phyloP scores from a whole-genome alignment of 1,139 yeast genomes.

The Candida tropicalis region DNA sequence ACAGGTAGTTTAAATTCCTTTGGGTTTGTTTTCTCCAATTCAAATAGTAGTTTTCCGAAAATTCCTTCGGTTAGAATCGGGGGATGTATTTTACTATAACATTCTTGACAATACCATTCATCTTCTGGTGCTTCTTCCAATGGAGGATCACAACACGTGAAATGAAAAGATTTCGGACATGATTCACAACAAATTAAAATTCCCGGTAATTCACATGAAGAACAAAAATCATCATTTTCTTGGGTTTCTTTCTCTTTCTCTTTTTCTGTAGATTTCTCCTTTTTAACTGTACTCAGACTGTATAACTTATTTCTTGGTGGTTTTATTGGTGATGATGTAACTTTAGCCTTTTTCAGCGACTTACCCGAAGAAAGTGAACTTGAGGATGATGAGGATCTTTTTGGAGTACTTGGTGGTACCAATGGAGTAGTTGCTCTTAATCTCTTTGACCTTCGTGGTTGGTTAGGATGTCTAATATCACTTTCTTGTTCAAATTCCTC shows the following conservation, averaged over 20 bases:
- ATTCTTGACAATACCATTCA: constrained; percentile 86
- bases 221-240: constrained; percentile 85
- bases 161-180: constrained; percentile 91
- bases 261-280: constrained; percentile 7
- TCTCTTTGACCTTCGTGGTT: constrained; percentile 14
- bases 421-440: constrained; percentile 14
- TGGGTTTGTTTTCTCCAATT: constrained; percentile 65
- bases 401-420: constrained; percentile 17
- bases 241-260: constrained; percentile 29
- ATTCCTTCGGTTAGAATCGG: constrained; percentile 38
- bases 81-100: constrained; percentile 45
- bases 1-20: constrained; percentile 72
- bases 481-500: constrained; percentile 27
- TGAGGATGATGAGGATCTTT: constrained; percentile 2
- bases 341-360: constrained; percentile 38
- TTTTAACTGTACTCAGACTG: constrained; percentile 20
- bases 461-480: constrained; percentile 27
- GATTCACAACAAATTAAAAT: constrained; percentile 90
- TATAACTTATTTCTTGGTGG: constrained; percentile 32
- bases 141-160: constrained; percentile 91
- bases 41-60: constrained; percentile 66
- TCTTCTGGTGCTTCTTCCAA: constrained; percentile 81
- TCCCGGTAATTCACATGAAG: constrained; percentile 87
- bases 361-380: constrained; percentile 11
- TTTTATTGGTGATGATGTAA: constrained; percentile 42